These are phyloP conservation scores for Amanita pallidorosea DNA, from an alignment of 768 basidiomycete genomes.

Conservation along the genomic window DNA sequence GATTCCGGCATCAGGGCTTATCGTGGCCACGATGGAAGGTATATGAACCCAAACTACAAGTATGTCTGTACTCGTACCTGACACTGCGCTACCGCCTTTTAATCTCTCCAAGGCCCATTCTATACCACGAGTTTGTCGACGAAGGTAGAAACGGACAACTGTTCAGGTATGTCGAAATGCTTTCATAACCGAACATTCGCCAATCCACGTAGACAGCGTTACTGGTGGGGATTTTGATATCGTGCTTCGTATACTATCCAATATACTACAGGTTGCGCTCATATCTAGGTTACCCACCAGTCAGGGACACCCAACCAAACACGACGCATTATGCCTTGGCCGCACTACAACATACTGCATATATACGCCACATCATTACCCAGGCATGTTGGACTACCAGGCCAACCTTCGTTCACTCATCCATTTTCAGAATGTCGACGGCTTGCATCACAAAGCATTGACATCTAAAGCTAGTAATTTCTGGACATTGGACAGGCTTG, in stretches of 20 bases:
- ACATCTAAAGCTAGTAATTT: constrained; percentile 15
- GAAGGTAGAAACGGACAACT: constrained; percentile 52
- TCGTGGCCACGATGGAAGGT: constrained; percentile 74
- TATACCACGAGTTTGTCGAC: constrained; percentile 79
- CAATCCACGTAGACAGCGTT: constrained; percentile 53
- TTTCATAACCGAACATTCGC: background rate
- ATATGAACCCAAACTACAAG: constrained; percentile 89
- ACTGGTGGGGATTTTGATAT: constrained; percentile 37
- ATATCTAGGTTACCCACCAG: constrained; percentile 79
- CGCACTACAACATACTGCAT: constrained; percentile 61
- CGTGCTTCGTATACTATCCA: background rate
- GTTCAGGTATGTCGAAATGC: constrained; percentile 45
- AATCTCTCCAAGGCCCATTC: constrained; percentile 40
- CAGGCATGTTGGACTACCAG: constrained; percentile 31
- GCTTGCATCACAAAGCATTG: constrained; percentile 79
- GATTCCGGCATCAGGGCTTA: constrained; percentile 96
- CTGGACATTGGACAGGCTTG: constrained; percentile 28
- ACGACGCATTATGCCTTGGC: constrained; percentile 83
- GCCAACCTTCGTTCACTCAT: background rate
- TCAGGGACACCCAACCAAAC: constrained; percentile 77
- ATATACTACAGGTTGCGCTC: constrained; percentile 47
- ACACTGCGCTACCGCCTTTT: background rate
- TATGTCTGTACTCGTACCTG: constrained; percentile 15
- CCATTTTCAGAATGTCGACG: constrained; percentile 72
- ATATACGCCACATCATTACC: constrained; percentile 61